A percentile compares a stretch with the other conserved stretches of the same genome.
Conservation (phyloP, 2,329 filamentous ascomycete genomes). For the Emmonsiellopsis sp. region DNA sequence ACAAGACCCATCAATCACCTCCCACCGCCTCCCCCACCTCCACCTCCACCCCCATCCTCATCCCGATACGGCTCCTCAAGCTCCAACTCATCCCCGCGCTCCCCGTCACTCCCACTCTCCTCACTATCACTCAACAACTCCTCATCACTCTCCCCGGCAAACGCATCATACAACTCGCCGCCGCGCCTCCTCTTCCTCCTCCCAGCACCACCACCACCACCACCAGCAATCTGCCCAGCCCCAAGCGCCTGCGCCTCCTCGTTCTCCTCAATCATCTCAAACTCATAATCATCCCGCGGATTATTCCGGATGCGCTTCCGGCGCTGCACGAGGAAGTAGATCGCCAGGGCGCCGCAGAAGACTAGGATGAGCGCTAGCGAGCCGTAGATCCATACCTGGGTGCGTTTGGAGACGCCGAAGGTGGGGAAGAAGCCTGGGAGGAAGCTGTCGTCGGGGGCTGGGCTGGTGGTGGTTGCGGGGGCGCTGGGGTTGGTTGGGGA, state of each 20-base stretch:
- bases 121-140: constrained; percentile 45
- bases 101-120: constrained; percentile 31
- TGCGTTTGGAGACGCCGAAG: constrained; percentile 77
- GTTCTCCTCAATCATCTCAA: constrained; percentile 80
- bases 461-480: constrained; percentile 17
- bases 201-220: constrained; percentile 21
- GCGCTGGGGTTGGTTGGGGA: constrained; percentile 19
- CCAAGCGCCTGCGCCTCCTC: constrained; percentile 51
- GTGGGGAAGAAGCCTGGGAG: constrained; percentile 82
- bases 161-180: constrained; percentile 93
- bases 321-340: constrained; percentile 72
- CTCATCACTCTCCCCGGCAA: constrained; percentile 84
- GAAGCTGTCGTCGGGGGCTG: constrained; percentile 36
- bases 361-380: constrained; percentile 71
- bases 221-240: constrained; percentile 21
- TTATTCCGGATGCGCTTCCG: constrained; percentile 66
- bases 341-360: constrained; percentile 72
- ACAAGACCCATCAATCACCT: background rate
- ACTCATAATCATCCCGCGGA: constrained; percentile 78
- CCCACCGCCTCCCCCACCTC: background rate
- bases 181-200: constrained; percentile 52
- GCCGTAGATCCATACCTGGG: constrained; percentile 89
- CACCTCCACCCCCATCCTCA: background rate
- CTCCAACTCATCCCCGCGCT: constrained; percentile 34
- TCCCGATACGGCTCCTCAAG: constrained; percentile 23